Percentiles rank a stretch among this genome's conserved stretches.
Conservation (phyloP, 331 rosid genomes). For the Quercus tomentella region DNA sequence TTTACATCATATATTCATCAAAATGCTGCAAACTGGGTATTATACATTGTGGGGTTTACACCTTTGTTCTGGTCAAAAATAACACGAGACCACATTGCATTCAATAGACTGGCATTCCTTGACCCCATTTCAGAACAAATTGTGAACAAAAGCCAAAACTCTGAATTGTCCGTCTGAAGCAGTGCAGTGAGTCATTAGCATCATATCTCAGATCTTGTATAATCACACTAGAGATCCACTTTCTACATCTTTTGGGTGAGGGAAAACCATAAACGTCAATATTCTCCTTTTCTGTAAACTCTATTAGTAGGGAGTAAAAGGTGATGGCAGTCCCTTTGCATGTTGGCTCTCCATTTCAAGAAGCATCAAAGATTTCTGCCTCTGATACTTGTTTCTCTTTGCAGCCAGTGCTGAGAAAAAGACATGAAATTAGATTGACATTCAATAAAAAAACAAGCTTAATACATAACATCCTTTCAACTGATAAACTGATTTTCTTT, state of each 20-base stretch:
- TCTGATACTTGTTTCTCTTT: constrained; percentile 79
- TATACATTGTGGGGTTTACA: neutral
- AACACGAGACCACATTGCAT: neutral
- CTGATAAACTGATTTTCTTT: neutral
- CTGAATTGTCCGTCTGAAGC: constrained; percentile 10
- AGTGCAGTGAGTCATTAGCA: neutral
- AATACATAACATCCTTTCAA: neutral
- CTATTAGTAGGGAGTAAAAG: constrained; percentile 35
- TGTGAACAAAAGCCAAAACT: neutral
- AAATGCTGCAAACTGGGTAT: constrained; percentile 5
- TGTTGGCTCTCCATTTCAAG: constrained; percentile 99
- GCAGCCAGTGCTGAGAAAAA: constrained; percentile 73
- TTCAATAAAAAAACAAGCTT: constrained; percentile 3
- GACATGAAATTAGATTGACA: constrained; percentile 1
- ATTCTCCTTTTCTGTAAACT: constrained; percentile 2
- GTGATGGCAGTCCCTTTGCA: constrained; percentile 74
- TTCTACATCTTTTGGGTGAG: constrained; percentile 1
- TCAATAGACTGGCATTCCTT: neutral
- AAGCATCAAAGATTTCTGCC: constrained; percentile 87
- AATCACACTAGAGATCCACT: neutral
- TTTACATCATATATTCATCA: neutral
- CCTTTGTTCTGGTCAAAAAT: neutral
- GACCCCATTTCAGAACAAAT: constrained; percentile 7
- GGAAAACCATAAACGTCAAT: neutral
- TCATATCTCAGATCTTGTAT: neutral